phyloP scores from a whole-genome alignment of 805 yeast species.

The Jamesozyma hellenica region DNA sequence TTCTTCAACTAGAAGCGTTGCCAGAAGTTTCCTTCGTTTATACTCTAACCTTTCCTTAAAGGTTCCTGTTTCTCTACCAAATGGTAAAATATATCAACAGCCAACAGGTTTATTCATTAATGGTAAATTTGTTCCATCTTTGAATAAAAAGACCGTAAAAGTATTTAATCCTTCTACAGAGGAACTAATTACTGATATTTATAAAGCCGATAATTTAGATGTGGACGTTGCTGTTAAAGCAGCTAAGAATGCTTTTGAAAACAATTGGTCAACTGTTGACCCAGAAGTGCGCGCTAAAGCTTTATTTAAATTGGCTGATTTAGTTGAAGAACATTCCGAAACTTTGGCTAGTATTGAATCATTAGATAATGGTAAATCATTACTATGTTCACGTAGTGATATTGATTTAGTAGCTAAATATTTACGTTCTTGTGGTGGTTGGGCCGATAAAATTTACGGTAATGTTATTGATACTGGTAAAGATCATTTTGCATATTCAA shows the following conservation, averaged over 20 bases:
- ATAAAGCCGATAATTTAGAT: conserved; percentile 71
- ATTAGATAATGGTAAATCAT: conserved; percentile 81
- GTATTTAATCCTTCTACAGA: conserved; percentile 67
- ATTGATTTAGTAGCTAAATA: conserved; percentile 58
- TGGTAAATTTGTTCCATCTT: conserved; percentile 60
- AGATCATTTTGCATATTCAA: conserved; percentile 65
- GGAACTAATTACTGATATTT: conserved; percentile 54
- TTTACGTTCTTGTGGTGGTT: conserved; percentile 80
- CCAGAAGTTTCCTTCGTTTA: conserved; percentile 14
- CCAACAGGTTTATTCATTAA: conserved; percentile 78
- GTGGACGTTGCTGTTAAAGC: conserved; percentile 80
- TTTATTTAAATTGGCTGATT: conserved; percentile 64
- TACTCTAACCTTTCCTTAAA: conserved; percentile 34
- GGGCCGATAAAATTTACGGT: conserved; percentile 82
- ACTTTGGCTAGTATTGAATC: conserved; percentile 73
- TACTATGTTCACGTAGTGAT: conserved; percentile 62
- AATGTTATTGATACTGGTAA: conserved; percentile 63
- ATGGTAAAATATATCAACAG: conserved; percentile 64
- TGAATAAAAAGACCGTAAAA: conserved; percentile 48
- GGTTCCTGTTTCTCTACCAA: conserved; percentile 53
- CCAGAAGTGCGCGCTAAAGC: conserved; percentile 59
- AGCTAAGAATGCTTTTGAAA: conserved; percentile 67
- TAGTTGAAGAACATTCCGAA: conserved; percentile 63
- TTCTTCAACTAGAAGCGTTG: background rate
- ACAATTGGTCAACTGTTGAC: conserved; percentile 65